These are phyloP conservation scores for Sporobolomyces pararoseus DNA, from an alignment of 768 basidiomycete genomes.

Conservation along the genomic window DNA sequence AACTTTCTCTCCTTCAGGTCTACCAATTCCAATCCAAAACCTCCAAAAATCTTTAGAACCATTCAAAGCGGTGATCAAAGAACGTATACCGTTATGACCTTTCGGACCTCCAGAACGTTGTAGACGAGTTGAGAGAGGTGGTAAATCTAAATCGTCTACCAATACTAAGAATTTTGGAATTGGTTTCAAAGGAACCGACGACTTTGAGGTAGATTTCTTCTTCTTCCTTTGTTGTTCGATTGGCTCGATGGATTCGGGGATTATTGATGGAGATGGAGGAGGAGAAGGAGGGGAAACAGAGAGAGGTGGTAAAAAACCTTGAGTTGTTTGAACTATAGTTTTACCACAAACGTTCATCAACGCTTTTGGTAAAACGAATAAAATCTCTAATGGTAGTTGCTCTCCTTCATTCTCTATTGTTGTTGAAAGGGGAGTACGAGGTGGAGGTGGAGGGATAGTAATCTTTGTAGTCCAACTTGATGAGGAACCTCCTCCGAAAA, in stretches of 20 bases:
- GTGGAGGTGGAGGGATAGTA: background rate
- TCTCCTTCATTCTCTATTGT: background rate
- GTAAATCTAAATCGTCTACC: constrained; percentile 34
- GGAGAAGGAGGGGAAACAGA: background rate
- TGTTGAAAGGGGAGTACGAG: background rate
- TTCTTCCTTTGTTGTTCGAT: too few species aligned
- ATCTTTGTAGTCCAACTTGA: constrained; percentile 5
- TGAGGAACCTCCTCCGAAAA: background rate
- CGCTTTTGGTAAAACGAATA: constrained; percentile 25
- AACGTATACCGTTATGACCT: constrained; percentile 40
- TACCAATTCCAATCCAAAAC: constrained; percentile 35
- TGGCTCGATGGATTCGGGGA: too few species aligned
- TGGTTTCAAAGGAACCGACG: background rate
- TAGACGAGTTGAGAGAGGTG: background rate
- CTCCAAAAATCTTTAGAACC: constrained; percentile 21
- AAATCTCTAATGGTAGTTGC: constrained; percentile 16
- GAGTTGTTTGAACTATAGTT: background rate
- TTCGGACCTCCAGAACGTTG: constrained; percentile 32
- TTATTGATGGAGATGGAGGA: background rate
- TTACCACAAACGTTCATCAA: constrained; percentile 38
- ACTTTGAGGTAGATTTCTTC: background rate
- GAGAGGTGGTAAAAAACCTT: background rate
- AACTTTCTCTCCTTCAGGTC: background rate
- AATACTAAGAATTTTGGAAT: constrained; percentile 31
- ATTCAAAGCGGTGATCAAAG: constrained; percentile 6